These are phyloP conservation scores for Starmerella vitae DNA, from an alignment of 805 yeast species.

Conservation along the genomic window DNA sequence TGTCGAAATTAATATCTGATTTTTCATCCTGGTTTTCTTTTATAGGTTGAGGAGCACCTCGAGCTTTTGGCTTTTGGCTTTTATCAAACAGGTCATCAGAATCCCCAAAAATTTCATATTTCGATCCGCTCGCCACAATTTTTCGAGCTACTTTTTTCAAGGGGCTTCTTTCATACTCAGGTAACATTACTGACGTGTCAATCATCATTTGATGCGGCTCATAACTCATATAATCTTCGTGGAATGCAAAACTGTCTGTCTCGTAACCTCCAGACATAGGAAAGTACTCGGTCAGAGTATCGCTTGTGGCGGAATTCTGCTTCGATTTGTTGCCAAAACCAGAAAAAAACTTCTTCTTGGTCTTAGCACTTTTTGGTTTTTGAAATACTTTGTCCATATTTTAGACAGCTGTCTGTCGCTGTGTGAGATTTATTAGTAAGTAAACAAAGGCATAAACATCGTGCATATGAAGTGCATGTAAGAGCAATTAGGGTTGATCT, in stretches of 20 bases:
- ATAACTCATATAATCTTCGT: slow-evolving; percentile 8
- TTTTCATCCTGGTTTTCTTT: neutral
- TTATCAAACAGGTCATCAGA: neutral
- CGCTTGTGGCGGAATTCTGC: neutral
- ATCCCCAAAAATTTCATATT: slow-evolving; percentile 9
- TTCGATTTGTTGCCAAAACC: neutral
- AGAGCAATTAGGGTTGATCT: too few relatives aligned
- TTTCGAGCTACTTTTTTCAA: slow-evolving; percentile 5
- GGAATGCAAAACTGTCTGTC: neutral
- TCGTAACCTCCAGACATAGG: slow-evolving; percentile 16
- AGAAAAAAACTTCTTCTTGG: neutral
- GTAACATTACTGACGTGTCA: slow-evolving; percentile 10
- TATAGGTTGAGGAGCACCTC: neutral
- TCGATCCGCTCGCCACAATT: slow-evolving; percentile 12
- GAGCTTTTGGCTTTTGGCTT: neutral
- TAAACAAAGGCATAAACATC: too few relatives aligned
- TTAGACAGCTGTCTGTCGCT: too few relatives aligned
- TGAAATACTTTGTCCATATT: slow-evolving; percentile 12
- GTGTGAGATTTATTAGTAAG: too few relatives aligned
- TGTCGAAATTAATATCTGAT: neutral
- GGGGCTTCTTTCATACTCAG: neutral
- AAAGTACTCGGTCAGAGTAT: slow-evolving; percentile 9
- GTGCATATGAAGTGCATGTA: too few relatives aligned
- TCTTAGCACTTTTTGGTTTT: neutral
- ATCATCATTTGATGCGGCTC: slow-evolving; percentile 18